Conservation (phyloP, 2,329 filamentous ascomycete genomes). For the Microcyclosporella mali region DNA sequence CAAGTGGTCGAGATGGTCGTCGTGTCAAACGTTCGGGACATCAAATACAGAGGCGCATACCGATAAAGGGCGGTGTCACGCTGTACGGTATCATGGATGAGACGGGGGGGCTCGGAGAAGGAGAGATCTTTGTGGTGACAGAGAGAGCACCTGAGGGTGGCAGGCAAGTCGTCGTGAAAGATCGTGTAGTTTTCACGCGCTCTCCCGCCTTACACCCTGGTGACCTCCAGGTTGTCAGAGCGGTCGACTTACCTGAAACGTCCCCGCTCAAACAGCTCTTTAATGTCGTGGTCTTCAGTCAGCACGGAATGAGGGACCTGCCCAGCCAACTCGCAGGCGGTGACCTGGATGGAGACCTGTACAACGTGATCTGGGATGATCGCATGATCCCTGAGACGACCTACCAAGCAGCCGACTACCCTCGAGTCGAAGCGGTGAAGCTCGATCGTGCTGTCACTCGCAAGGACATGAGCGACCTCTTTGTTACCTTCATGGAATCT, state of each 20-base stretch:
- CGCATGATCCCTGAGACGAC: conserved; percentile 41
- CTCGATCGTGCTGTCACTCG: conserved; percentile 55
- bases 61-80: conserved; percentile 63
- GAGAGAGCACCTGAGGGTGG: conserved; percentile 34
- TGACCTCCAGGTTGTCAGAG: conserved; percentile 63
- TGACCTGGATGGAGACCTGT: conserved; percentile 78
- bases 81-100: conserved; percentile 83
- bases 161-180: conserved; percentile 30
- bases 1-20: conserved; percentile 63
- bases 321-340: conserved; percentile 75
- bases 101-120: conserved; percentile 59
- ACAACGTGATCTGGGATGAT: conserved; percentile 69
- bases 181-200: conserved; percentile 61
- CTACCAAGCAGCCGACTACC: conserved; percentile 64
- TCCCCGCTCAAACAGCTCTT: conserved; percentile 57
- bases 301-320: conserved; percentile 63
- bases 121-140: conserved; percentile 61
- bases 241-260: conserved; percentile 51
- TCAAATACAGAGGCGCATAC: conserved; percentile 79
- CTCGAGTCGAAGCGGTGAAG: conserved; percentile 49
- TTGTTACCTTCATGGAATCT: conserved; percentile 63
- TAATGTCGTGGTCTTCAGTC: conserved; percentile 76
- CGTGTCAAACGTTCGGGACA: conserved; percentile 61
- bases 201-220: conserved; percentile 77
- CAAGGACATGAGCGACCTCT: conserved; percentile 71